Evolutionary conservation across 192 early-diverging fungal species (phyloP).

Genomic region (Dissophora ornata): DNA sequence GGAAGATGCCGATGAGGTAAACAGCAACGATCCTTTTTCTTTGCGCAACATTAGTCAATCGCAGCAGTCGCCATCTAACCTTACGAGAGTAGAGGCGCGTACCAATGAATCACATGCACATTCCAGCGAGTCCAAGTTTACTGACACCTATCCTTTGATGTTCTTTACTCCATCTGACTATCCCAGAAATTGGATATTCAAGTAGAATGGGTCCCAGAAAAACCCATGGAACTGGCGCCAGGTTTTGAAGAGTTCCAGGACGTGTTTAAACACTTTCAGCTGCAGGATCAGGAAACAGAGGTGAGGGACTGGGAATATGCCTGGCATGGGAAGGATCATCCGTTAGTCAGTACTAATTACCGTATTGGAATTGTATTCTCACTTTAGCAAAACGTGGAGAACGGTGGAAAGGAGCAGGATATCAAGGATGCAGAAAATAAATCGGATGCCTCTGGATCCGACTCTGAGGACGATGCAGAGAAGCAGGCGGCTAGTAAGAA

Average conservation of each 20-base stretch:
- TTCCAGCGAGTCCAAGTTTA: no score
- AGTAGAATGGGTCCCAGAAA: conserved; percentile 46
- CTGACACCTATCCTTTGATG: no score
- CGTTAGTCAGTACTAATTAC: no score
- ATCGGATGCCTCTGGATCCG: conserved; percentile 34
- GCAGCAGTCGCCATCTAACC: no score
- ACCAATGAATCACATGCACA: no score
- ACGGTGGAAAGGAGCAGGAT: conserved; percentile 19
- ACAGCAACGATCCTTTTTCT: not conserved
- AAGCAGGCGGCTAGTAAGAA: conserved; percentile 65
- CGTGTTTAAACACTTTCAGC: conserved; percentile 58
- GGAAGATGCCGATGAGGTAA: conserved; percentile 10
- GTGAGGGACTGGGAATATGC: no score
- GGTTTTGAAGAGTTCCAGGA: conserved; percentile 57
- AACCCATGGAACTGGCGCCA: conserved; percentile 39
- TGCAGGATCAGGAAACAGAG: conserved; percentile 45
- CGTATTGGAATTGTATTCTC: no score
- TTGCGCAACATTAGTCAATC: no score
- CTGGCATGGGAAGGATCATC: no score
- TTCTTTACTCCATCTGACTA: not conserved
- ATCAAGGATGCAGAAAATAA: conserved; percentile 23
- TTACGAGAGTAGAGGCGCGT: no score
- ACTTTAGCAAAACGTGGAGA: conserved; percentile 15
- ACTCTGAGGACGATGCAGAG: conserved; percentile 46
- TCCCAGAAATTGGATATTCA: conserved; percentile 34